Percentiles rank a stretch among this genome's conserved stretches.
Evolutionary conservation across 352 stramenopile genomes (phyloP).

Genomic region (Peronosclerospora sorghi): DNA sequence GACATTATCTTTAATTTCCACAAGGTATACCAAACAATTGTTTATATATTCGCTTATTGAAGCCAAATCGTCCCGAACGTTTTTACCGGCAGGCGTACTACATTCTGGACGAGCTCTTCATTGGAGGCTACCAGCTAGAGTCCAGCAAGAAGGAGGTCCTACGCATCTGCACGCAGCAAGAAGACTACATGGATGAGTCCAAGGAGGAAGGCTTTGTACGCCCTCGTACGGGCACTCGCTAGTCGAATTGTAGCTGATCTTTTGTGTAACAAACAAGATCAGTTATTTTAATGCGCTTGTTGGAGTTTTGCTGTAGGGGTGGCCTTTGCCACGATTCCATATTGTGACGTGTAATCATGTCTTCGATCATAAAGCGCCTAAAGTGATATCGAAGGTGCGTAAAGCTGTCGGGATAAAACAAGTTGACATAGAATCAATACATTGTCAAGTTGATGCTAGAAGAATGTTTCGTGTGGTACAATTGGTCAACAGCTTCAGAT

Average conservation of each 20-base stretch:
- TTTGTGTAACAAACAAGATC: no score
- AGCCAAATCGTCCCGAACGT: neutral
- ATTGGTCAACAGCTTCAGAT: no score
- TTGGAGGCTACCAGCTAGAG: conserved; percentile 96
- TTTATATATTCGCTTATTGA: neutral
- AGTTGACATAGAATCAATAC: no score
- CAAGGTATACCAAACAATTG: conserved; percentile 56
- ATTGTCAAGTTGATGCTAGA: no score
- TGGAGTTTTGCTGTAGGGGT: no score
- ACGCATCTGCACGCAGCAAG: conserved; percentile 80
- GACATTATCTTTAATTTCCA: conserved; percentile 99
- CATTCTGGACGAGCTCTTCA: conserved; percentile 99
- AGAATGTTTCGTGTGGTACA: no score
- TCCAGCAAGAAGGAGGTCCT: conserved; percentile 89
- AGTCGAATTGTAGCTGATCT: conserved; percentile 4
- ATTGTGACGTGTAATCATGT: no score
- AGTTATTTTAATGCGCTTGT: no score
- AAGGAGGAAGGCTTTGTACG: conserved; percentile 77
- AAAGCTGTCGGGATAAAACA: no score
- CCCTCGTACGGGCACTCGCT: conserved; percentile 50
- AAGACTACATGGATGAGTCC: conserved; percentile 86
- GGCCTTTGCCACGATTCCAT: no score
- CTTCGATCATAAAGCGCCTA: no score
- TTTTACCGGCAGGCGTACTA: conserved; percentile 88
- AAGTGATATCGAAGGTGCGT: no score